phyloP scores from a whole-genome alignment of 345 rosid species.

The Gynandropsis gynandra region DNA sequence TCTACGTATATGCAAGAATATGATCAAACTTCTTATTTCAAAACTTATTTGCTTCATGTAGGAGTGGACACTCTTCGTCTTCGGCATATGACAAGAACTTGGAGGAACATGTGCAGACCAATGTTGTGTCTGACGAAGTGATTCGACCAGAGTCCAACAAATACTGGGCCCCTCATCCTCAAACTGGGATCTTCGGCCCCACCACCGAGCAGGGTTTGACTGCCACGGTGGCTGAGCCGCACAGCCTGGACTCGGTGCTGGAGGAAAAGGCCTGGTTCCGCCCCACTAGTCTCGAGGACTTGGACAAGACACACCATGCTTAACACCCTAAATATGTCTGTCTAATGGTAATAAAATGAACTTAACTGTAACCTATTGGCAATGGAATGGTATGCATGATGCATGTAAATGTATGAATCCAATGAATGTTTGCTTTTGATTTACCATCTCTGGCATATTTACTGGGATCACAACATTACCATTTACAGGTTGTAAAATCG shows the following conservation, averaged over 20 bases:
- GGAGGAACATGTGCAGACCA: slow-evolving; percentile 50
- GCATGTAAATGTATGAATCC: too few species aligned
- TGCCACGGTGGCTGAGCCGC: slow-evolving; percentile 6
- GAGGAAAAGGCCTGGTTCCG: slow-evolving; percentile 97
- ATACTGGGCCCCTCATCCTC: slow-evolving; percentile 95
- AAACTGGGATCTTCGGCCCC: slow-evolving; percentile 89
- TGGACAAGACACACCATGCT: slow-evolving; percentile 60
- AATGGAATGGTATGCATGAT: too few species aligned
- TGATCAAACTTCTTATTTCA: too few species aligned
- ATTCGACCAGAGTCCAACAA: slow-evolving; percentile 56
- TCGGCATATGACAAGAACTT: slow-evolving; percentile 79
- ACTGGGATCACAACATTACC: too few species aligned
- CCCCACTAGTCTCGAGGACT: slow-evolving; percentile 82
- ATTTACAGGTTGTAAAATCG: too few species aligned
- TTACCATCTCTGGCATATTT: too few species aligned
- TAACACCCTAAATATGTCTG: neutral
- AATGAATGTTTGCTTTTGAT: too few species aligned
- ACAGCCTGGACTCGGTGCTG: slow-evolving; percentile 23
- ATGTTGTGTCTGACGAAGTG: slow-evolving; percentile 61
- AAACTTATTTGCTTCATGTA: slow-evolving; percentile 7
- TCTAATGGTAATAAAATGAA: too few species aligned
- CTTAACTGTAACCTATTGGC: too few species aligned
- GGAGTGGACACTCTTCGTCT: slow-evolving; percentile 47
- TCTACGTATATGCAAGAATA: too few species aligned
- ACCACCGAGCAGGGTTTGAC: slow-evolving; percentile 23